Percentiles rank a stretch among this genome's conserved stretches.
Evolutionary conservation across 2,329 filamentous ascomycete species (phyloP).

Genomic region (Aspergillus novofumigatus): DNA sequence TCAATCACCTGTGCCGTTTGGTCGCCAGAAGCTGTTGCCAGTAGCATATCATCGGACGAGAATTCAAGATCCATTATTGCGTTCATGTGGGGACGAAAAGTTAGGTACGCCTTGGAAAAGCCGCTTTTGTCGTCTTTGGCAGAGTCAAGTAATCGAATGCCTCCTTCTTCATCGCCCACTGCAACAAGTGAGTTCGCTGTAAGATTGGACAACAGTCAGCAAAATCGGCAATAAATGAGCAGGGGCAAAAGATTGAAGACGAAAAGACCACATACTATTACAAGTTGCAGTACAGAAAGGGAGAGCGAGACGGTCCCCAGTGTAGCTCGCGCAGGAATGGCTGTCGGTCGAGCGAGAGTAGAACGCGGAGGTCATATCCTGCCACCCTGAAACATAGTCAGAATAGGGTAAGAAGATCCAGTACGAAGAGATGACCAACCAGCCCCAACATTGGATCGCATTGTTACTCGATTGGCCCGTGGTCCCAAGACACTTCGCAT

Average conservation of each 20-base stretch:
- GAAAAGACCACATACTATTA: conserved; percentile 51
- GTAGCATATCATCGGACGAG: conserved; percentile 60
- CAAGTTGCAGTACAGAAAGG: conserved; percentile 65
- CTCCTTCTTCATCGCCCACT: conserved; percentile 66
- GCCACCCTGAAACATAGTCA: conserved; percentile 46
- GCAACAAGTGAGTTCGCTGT: conserved; percentile 63
- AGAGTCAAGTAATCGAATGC: conserved; percentile 61
- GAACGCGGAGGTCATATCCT: conserved; percentile 57
- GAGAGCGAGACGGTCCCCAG: conserved; percentile 43
- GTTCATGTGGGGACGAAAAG: conserved; percentile 63
- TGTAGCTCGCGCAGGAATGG: conserved; percentile 44
- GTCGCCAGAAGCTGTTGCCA: conserved; percentile 70
- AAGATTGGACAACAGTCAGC: conserved; percentile 18
- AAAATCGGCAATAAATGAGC: not conserved
- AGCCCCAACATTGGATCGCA: conserved; percentile 34
- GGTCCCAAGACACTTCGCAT: conserved; percentile 34
- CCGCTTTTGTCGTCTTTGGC: conserved; percentile 44
- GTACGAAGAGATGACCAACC: conserved; percentile 25
- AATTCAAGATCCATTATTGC: conserved; percentile 70
- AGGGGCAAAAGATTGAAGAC: not conserved
- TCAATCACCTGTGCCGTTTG: conserved; percentile 68
- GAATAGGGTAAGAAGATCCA: conserved; percentile 3
- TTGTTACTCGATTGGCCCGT: conserved; percentile 29
- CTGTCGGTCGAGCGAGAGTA: conserved; percentile 54
- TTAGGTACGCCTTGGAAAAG: conserved; percentile 56